Conservation (phyloP, 208 protist species). For the Wallacemonas rigidus region DNA sequence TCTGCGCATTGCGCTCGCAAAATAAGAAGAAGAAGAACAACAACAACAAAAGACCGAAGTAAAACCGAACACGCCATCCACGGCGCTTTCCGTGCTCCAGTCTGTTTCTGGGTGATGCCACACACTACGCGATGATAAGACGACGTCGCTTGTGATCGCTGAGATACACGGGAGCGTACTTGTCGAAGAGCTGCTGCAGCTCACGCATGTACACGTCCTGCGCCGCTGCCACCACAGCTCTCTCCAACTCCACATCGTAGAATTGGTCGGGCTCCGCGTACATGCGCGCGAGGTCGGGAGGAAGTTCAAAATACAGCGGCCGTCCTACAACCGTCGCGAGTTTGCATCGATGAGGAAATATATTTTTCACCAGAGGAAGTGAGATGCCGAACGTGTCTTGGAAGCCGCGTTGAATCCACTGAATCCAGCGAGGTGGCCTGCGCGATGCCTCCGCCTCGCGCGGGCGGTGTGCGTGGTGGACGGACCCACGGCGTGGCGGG, state of each 20-base stretch:
- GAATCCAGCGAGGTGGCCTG: conserved; percentile 15
- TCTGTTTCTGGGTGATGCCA: no score
- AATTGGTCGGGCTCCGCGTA: conserved; percentile 28
- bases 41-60: no score
- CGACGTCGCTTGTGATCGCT: conserved; percentile 28
- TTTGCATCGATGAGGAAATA: conserved; percentile 39
- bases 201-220: conserved; percentile 41
- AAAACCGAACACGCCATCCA: no score
- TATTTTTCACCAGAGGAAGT: conserved; percentile 52
- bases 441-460: neutral
- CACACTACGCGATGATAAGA: conserved; percentile 27
- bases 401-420: conserved; percentile 35
- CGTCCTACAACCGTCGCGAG: conserved; percentile 53
- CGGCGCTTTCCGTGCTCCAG: no score
- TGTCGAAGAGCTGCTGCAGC: conserved; percentile 42
- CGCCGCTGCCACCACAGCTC: conserved; percentile 29
- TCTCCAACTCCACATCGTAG: conserved; percentile 35
- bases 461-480: neutral
- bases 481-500: neutral
- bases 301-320: conserved; percentile 46
- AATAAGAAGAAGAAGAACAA: no score
- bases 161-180: conserved; percentile 41
- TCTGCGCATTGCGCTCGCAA: no score
- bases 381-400: conserved; percentile 57
- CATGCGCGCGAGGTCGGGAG: conserved; percentile 31